Evolutionary conservation across 2,329 filamentous ascomycete species (phyloP).

Genomic region (Macroventuria anomochaeta): DNA sequence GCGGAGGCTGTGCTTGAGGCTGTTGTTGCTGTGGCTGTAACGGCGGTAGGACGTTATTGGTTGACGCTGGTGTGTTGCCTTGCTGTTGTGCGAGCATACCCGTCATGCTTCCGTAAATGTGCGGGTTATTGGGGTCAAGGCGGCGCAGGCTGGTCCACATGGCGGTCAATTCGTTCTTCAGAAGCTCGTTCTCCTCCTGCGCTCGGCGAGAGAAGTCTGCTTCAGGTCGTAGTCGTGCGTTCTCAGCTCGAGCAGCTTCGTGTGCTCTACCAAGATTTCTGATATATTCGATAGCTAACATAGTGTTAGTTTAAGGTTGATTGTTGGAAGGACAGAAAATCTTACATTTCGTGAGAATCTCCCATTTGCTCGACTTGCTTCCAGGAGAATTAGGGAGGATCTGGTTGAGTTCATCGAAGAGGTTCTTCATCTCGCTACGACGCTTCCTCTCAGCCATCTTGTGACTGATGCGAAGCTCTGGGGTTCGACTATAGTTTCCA

Average conservation of each 20-base stretch:
- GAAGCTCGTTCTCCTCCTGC: slow-evolving; percentile 55
- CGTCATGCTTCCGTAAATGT: slow-evolving; percentile 57
- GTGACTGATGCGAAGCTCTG: slow-evolving; percentile 81
- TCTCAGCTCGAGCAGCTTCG: slow-evolving; percentile 49
- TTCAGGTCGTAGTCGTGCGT: slow-evolving; percentile 53
- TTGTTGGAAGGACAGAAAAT: background rate
- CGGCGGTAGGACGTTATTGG: slow-evolving; percentile 46
- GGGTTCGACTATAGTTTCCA: slow-evolving; percentile 82
- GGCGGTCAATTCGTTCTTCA: slow-evolving; percentile 55
- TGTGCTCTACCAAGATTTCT: slow-evolving; percentile 49
- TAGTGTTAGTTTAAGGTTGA: slow-evolving; percentile 12
- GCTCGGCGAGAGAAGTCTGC: slow-evolving; percentile 52
- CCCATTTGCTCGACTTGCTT: slow-evolving; percentile 88
- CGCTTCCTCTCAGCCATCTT: slow-evolving; percentile 85
- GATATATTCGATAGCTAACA: slow-evolving; percentile 59
- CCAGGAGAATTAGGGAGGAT: slow-evolving; percentile 81
- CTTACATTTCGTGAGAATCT: slow-evolving; percentile 83
- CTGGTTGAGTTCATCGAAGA: slow-evolving; percentile 81
- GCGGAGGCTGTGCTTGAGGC: slow-evolving; percentile 31
- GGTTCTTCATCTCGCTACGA: slow-evolving; percentile 85
- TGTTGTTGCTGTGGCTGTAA: slow-evolving; percentile 48
- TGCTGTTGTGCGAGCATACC: slow-evolving; percentile 52
- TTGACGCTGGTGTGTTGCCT: slow-evolving; percentile 35
- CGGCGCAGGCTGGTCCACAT: slow-evolving; percentile 56
- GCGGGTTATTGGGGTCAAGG: slow-evolving; percentile 54